Evolutionary conservation across 192 early-diverging fungal species (phyloP), one percentile per base, ranked within the genome.

Genomic region (Gigaspora rosea): DNA sequence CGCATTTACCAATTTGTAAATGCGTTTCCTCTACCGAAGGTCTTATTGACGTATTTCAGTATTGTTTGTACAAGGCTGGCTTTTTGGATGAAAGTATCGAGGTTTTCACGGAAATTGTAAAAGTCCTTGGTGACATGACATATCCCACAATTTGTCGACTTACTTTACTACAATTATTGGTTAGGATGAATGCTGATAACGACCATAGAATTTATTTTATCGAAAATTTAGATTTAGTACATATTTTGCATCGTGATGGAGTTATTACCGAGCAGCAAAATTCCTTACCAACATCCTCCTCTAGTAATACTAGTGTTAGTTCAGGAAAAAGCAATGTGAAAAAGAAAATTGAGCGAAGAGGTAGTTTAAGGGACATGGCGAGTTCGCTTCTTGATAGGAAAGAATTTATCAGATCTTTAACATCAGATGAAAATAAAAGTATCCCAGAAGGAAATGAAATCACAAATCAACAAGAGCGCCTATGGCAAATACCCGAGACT

Each of bases 191-290:
- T 27, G 85, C 84, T 72, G 79, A 84, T 77, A 73, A 83, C 62
- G 86, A 90, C 48, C 86, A 90, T 69, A 75, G 86, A 15, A 80
- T 89, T 16, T 89, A 82, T 64, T 78, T 85, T 57, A 27, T 65
- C 1, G 47, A 65, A 1, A 35, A 63, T 48, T 18, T 76, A 8
- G 74, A 33, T 32, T 18, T 20, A 20, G 58, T 62, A 4, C 35
- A 58, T 62, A 32, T 63, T 32, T 74, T 74, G 20, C 73, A 74
- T 74, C 56, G 73, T 20, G 41, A 74, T 33, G 41, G 16, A 36
- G 20, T 22, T 15, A 3, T 48, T 0, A 15, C 11, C 3, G 73
- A 61, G 12, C n/a, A 61, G 12, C n/a, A 59, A 22, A 56, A 27
- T 33, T 41, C 3, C 3, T 5, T 32, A 10, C 18, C 58, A 7